Evolutionary conservation across 495 filamentous ascomycete species (phyloP).

Genomic region (Talaromyces wortmannii): DNA sequence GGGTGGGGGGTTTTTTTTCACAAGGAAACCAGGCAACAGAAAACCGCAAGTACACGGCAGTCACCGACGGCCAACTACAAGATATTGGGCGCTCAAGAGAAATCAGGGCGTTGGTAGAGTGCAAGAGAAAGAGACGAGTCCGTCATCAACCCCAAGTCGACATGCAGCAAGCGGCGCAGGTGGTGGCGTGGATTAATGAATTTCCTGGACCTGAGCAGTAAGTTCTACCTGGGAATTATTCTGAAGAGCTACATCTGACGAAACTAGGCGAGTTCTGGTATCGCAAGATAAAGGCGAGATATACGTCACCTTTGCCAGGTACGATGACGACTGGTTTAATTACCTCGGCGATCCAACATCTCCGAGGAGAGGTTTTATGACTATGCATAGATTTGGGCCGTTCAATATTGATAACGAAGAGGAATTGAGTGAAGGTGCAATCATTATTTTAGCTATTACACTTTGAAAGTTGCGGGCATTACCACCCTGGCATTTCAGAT

Average conservation of each 20-base stretch:
- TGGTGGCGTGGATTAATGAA: constrained; percentile 8
- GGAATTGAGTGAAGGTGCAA: neutral
- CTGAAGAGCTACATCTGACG: neutral
- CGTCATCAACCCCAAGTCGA: neutral
- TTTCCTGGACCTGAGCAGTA: neutral
- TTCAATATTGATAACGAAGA: neutral
- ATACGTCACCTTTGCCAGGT: constrained; percentile 7
- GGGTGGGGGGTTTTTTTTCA: too few relatives aligned
- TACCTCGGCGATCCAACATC: constrained; percentile 1
- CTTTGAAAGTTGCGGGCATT: too few relatives aligned
- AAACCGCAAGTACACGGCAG: neutral
- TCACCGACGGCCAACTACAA: neutral
- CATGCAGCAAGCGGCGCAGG: constrained; percentile 11
- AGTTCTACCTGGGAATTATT: too few relatives aligned
- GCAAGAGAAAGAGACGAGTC: neutral
- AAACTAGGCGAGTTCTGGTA: constrained; percentile 6
- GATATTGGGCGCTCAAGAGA: neutral
- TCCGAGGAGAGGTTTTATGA: neutral
- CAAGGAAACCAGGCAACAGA: too few relatives aligned
- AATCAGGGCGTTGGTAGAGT: neutral
- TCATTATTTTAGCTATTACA: neutral
- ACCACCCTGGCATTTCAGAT: too few relatives aligned
- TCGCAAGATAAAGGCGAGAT: constrained; percentile 13
- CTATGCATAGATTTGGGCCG: neutral
- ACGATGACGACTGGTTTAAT: constrained; percentile 5